A percentile compares a stretch with the other conserved stretches of the same genome.
Evolutionary conservation across 495 filamentous ascomycete species (phyloP).

Genomic region (Aeminium ludgeri): DNA sequence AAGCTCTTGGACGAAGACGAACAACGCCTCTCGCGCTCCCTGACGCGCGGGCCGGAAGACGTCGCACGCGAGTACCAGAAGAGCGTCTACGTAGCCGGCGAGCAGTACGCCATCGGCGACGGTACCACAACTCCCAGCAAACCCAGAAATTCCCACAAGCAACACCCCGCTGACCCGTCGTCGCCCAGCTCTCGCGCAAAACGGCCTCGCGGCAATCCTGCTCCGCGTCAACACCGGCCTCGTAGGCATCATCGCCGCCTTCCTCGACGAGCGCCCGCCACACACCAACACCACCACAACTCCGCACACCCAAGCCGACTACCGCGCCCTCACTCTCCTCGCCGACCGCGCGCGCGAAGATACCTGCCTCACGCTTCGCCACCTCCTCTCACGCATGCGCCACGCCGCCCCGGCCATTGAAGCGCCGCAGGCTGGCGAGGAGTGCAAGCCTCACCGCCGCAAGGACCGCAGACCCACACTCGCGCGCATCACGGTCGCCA

Average conservation of each 20-base stretch:
- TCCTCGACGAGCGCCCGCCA: no score
- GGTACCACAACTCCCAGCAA: constrained; percentile 14
- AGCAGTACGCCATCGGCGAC: constrained; percentile 23
- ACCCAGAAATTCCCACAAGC: no score
- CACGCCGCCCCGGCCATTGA: constrained; percentile 10
- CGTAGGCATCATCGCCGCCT: constrained; percentile 26
- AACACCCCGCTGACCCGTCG: no score
- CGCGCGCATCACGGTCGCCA: constrained; percentile 8
- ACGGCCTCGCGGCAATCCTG: constrained; percentile 23
- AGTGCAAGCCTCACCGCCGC: background rate
- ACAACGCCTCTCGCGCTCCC: constrained; percentile 18
- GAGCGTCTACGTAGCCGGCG: constrained; percentile 14
- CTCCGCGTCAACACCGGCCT: constrained; percentile 28
- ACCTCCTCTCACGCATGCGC: constrained; percentile 21
- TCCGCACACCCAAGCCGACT: constrained; percentile 21
- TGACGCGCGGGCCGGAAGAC: constrained; percentile 21
- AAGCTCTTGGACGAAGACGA: constrained; percentile 14
- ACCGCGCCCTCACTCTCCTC: constrained; percentile 22
- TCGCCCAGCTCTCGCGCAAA: constrained; percentile 23
- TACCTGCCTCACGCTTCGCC: constrained; percentile 20
- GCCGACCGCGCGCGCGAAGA: constrained; percentile 24
- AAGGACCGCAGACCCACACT: constrained; percentile 4
- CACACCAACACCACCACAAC: constrained; percentile 17
- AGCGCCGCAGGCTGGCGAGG: constrained; percentile 1
- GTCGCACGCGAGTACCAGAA: constrained; percentile 21